A percentile compares a stretch with the other conserved stretches of the same genome.
These are phyloP conservation scores for Beauveria sp. DNA, from an alignment of 2,329 filamentous ascomycete species.

Conservation along the genomic window DNA sequence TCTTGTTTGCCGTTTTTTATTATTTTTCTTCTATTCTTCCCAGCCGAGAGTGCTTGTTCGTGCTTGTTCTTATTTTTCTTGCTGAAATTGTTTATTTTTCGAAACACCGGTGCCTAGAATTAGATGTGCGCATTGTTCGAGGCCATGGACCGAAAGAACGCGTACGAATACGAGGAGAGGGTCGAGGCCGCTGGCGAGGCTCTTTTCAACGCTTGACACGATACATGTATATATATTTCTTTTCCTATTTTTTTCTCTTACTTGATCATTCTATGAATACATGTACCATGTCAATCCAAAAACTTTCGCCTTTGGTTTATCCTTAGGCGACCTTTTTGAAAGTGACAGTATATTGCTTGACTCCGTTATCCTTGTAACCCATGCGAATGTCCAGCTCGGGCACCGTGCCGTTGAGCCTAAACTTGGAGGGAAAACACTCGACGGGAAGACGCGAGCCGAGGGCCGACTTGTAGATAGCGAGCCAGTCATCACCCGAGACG, in stretches of 20 bases:
- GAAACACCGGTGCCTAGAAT: no score
- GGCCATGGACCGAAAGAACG: not conserved
- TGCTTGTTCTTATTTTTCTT: no score
- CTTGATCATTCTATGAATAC: no score
- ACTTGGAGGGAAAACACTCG: not conserved
- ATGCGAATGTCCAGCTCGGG: not conserved
- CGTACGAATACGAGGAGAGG: not conserved
- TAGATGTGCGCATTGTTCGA: not conserved
- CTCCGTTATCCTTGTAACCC: not conserved
- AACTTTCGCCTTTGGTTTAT: not conserved
- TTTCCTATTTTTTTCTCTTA: not conserved
- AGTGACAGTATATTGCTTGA: not conserved
- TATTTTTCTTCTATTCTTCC: not conserved
- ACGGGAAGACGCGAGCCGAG: not conserved
- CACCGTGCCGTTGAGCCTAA: not conserved
- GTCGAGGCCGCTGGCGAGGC: conserved; percentile 2
- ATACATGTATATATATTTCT: not conserved
- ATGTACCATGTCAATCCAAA: not conserved
- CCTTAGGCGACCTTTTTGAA: not conserved
- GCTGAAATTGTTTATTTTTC: no score
- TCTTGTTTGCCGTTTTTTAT: not conserved
- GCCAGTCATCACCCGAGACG: not conserved
- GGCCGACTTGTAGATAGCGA: not conserved
- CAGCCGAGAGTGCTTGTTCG: no score
- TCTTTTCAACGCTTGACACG: not conserved